Conservation (phyloP, 768 basidiomycete species). For the Pleurotus giganteus region DNA sequence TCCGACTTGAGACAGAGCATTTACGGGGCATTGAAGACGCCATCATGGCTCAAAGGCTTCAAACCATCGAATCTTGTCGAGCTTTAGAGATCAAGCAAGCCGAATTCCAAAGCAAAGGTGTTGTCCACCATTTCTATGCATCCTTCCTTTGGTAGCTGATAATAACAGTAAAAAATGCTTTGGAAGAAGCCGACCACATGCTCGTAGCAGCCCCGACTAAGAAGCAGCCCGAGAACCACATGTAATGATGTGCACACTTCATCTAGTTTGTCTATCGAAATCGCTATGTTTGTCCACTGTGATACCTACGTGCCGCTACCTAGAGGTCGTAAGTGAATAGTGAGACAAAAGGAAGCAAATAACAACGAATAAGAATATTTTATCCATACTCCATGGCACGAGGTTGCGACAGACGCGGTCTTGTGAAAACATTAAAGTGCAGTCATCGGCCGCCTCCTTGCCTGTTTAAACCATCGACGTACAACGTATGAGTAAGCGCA, state of each 20-base stretch:
- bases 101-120: slow-evolving; percentile 43
- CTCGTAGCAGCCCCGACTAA: slow-evolving; percentile 27
- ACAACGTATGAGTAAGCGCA: slow-evolving; percentile 44
- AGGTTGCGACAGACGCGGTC: too few species aligned
- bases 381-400: too few species aligned
- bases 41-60: slow-evolving; percentile 37
- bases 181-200: slow-evolving; percentile 37
- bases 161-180: slow-evolving; percentile 38
- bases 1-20: slow-evolving; percentile 43
- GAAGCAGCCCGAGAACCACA: slow-evolving; percentile 22
- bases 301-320: background rate
- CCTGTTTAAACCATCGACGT: slow-evolving; percentile 62
- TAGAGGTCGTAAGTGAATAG: background rate
- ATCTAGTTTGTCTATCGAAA: background rate
- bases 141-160: background rate
- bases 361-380: too few species aligned
- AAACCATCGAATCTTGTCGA: slow-evolving; percentile 37
- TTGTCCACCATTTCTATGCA: slow-evolving; percentile 3
- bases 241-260: slow-evolving; percentile 10
- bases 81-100: slow-evolving; percentile 41
- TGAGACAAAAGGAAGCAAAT: background rate
- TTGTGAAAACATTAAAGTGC: slow-evolving; percentile 14
- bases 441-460: slow-evolving; percentile 36
- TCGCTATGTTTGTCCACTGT: background rate
- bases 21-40: slow-evolving; percentile 40